These are phyloP conservation scores for Lyophyllum shimeji DNA, from an alignment of 768 basidiomycete genomes.

Conservation along the genomic window DNA sequence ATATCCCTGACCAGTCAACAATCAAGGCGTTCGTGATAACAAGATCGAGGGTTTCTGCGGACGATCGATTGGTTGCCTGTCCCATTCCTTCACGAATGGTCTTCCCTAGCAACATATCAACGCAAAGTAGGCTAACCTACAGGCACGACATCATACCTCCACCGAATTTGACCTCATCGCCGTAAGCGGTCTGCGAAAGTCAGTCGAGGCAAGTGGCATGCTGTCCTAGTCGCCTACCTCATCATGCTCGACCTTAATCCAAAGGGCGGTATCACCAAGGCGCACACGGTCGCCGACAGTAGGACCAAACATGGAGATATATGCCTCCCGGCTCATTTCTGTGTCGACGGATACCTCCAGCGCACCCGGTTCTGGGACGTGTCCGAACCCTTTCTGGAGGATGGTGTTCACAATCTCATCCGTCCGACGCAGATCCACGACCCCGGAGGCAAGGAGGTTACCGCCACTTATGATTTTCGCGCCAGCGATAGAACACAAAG, in stretches of 20 bases:
- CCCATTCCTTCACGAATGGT: constrained; percentile 97
- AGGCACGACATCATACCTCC: constrained; percentile 57
- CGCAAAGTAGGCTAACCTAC: not conserved
- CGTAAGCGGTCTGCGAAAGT: constrained; percentile 69
- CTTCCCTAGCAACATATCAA: constrained; percentile 57
- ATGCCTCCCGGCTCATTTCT: constrained; percentile 65
- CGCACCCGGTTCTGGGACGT: constrained; percentile 67
- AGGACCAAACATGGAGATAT: constrained; percentile 94
- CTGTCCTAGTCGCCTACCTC: constrained; percentile 40
- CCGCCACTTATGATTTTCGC: constrained; percentile 73
- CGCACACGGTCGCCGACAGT: constrained; percentile 88
- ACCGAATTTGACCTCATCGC: constrained; percentile 98
- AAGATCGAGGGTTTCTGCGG: constrained; percentile 76
- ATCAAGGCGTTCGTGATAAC: constrained; percentile 96
- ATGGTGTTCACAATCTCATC: constrained; percentile 48
- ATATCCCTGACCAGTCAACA: constrained; percentile 93
- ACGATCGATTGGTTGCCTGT: constrained; percentile 73
- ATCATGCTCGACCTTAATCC: constrained; percentile 92
- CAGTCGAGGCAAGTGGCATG: not conserved
- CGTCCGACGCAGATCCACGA: constrained; percentile 41
- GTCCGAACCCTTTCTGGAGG: constrained; percentile 65
- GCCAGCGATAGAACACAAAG: constrained; percentile 79
- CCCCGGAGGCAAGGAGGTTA: constrained; percentile 65
- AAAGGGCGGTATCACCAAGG: constrained; percentile 86
- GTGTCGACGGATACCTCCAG: constrained; percentile 49